Base-by-base conservation (phyloP, 2,329 filamentous ascomycete species). In the Leptographium radiaticola region DNA sequence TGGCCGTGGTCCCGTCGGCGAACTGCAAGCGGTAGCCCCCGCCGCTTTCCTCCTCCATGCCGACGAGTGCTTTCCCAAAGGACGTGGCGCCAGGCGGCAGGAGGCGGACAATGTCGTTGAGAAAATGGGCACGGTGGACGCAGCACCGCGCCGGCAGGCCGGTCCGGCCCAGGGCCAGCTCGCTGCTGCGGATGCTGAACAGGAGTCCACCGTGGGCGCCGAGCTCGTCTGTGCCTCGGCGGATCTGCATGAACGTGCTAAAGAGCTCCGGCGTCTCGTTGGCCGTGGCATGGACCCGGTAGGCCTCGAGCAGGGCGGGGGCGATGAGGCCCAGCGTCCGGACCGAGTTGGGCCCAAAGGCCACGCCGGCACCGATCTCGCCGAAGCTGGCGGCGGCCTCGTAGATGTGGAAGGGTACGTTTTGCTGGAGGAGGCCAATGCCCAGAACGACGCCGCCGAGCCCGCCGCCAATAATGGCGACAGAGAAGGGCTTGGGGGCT, bases 381-480 rank as follows among this genome's bases (percentile, higher is more conserved):
- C 61, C 61, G 60, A 64, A 66, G 51, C 63, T 47, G 2, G 59
- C 51, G 2, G 66, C 64, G 53, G 65, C 63, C 56, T 68, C 66
- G 57, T 66, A 68, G 20, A 49, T 39, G 10, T 15, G 15, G 46
- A 53, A 39, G 16, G 39, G 34, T 40, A 45, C 34, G 49, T 56
- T 55, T 56, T 66, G 65, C 36, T 67, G 61, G 48, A 66, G 63
- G 16, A 71, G 62, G 25, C 64, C 62, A 7, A 70, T 61, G 8
- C 66, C 64, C 9, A 61, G 58, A 53, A 61, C 64, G 13, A 70
- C 61, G 11, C 68, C 68, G 25, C 64, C 65, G 33, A 70, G 66
- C 50, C 68, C 68, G 33, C 67, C 68, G 20, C 68, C 67, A 38
- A 69, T 60, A 34, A 70, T 62, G 51, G 66, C 68, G 36, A 71